These are phyloP conservation scores for Capsicum rhomboideum DNA, from an alignment of 257 asterid genomes.

Conservation along the genomic window DNA sequence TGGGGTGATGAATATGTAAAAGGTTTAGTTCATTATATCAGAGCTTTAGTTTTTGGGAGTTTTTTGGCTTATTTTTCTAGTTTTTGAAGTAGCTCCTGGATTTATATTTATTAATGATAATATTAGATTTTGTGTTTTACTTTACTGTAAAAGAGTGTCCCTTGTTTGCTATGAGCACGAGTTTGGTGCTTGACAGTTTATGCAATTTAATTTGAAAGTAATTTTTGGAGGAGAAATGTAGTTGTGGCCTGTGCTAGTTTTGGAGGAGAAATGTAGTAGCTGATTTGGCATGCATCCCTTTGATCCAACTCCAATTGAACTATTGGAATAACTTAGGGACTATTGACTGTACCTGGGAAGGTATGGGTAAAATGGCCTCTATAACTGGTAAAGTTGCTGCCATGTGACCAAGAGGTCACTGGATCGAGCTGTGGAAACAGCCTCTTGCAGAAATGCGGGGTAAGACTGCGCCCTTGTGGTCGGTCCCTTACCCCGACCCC, in stretches of 20 bases:
- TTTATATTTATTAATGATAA: not conserved
- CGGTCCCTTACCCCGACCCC: fast-evolving
- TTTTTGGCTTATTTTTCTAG: not conserved
- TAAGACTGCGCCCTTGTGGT: not conserved
- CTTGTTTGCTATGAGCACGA: not conserved
- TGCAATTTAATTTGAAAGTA: not conserved
- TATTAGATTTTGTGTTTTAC: not conserved
- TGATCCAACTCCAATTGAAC: not conserved
- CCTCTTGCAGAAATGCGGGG: not conserved
- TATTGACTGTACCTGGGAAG: not conserved
- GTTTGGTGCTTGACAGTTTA: not conserved
- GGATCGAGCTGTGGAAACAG: not conserved
- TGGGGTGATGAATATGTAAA: not conserved
- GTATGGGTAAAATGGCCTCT: not conserved
- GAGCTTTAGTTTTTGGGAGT: not conserved
- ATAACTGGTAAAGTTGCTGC: not conserved
- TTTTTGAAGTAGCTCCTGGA: not conserved
- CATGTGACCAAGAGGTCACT: not conserved
- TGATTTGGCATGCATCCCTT: not conserved
- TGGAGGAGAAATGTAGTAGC: not conserved
- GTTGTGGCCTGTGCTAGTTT: not conserved
- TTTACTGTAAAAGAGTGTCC: not conserved
- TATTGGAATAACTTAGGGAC: not conserved
- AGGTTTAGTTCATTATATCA: not conserved
- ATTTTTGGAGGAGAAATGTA: not conserved